Evolutionary conservation across 1,139 yeast species (phyloP).

Genomic region (Suhomyces ambrosiae): DNA sequence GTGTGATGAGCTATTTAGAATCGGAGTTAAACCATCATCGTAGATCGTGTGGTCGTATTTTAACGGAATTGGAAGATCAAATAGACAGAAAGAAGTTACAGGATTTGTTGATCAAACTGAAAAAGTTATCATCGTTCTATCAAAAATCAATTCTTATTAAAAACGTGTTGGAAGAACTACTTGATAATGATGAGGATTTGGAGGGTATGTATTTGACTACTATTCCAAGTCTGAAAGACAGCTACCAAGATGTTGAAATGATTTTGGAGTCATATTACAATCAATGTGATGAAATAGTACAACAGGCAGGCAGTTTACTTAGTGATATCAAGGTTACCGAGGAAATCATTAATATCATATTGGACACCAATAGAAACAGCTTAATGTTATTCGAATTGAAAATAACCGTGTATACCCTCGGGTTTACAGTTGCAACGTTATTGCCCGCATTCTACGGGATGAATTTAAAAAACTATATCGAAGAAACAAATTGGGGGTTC

Average conservation of each 20-base stretch:
- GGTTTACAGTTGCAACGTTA: conserved; percentile 72
- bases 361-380: conserved; percentile 94
- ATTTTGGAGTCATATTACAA: conserved; percentile 89
- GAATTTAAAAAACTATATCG: conserved; percentile 90
- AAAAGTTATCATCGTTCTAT: conserved; percentile 74
- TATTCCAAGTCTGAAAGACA: conserved; percentile 37
- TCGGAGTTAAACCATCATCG: conserved; percentile 81
- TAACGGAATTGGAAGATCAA: conserved; percentile 80
- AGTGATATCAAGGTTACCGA: conserved; percentile 91
- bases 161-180: conserved; percentile 80
- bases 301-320: conserved; percentile 81
- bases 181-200: conserved; percentile 88
- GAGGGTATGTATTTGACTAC: conserved; percentile 76
- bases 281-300: conserved; percentile 96
- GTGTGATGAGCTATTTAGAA: conserved; percentile 80
- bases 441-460: conserved; percentile 89
- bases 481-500: conserved; percentile 71
- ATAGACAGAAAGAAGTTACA: conserved; percentile 83
- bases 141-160: conserved; percentile 84
- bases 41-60: conserved; percentile 71
- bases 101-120: conserved; percentile 77
- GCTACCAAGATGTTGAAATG: conserved; percentile 82
- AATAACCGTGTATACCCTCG: conserved; percentile 82
- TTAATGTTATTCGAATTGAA: conserved; percentile 86
- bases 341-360: conserved; percentile 90